These are phyloP conservation scores for Epichloe bromicola DNA, from an alignment of 2,329 filamentous ascomycete species.

Conservation along the genomic window DNA sequence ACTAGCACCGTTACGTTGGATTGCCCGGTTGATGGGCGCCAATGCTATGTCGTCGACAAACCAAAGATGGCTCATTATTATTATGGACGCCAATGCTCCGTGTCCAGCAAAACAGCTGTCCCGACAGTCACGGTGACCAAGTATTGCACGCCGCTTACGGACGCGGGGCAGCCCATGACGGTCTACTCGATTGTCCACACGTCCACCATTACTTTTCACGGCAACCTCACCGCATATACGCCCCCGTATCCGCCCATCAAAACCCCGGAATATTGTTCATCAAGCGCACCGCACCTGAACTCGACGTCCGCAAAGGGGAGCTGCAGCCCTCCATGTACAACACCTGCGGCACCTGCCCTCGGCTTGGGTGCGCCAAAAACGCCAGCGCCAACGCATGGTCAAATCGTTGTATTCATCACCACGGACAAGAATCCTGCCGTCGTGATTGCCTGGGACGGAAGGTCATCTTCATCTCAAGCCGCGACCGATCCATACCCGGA, in stretches of 20 bases:
- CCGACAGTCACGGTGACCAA: constrained; percentile 8
- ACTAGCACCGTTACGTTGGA: constrained; percentile 1
- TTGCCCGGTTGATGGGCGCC: neutral
- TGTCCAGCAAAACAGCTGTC: neutral
- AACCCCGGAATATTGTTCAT: constrained; percentile 24
- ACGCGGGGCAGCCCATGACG: constrained; percentile 18
- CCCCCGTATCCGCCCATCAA: constrained; percentile 29
- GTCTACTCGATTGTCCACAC: constrained; percentile 35
- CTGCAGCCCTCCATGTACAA: no score
- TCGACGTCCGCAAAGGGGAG: no score
- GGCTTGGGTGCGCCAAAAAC: neutral
- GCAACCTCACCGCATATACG: constrained; percentile 32
- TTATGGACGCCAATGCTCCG: neutral
- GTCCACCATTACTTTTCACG: constrained; percentile 35
- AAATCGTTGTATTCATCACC: constrained; percentile 30
- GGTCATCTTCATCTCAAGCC: constrained; percentile 25
- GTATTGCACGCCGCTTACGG: constrained; percentile 20
- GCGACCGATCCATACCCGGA: constrained; percentile 2
- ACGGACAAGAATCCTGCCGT: constrained; percentile 44
- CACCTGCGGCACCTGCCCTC: no score
- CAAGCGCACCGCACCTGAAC: no score
- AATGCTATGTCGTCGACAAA: neutral
- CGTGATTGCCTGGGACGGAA: constrained; percentile 24
- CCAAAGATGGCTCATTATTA: no score
- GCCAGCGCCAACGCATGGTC: neutral